Percentiles rank a stretch among this genome's conserved stretches.
These are phyloP conservation scores for Calonectria hawksworthii DNA, from an alignment of 2,329 filamentous ascomycete genomes.

Conservation along the genomic window DNA sequence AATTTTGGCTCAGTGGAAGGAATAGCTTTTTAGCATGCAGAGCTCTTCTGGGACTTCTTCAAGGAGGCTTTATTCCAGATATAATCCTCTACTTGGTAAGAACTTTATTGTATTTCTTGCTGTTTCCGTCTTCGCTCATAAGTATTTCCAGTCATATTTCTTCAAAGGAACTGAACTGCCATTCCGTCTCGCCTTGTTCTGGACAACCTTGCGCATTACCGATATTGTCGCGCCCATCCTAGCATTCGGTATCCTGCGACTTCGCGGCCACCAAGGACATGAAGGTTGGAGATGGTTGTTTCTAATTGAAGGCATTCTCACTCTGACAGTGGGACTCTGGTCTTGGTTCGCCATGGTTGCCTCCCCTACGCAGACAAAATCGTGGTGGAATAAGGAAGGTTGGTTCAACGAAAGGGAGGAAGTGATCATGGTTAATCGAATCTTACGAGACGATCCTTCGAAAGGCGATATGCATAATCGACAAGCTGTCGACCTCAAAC, in stretches of 20 bases:
- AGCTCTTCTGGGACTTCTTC: conserved; percentile 56
- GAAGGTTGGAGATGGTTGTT: conserved; percentile 52
- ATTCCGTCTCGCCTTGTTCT: conserved; percentile 35
- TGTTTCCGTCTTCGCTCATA: not conserved
- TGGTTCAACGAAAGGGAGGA: conserved; percentile 58
- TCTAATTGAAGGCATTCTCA: conserved; percentile 59
- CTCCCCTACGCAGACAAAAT: conserved; percentile 60
- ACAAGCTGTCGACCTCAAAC: conserved; percentile 56
- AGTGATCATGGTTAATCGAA: conserved; percentile 69
- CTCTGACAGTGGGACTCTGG: conserved; percentile 39
- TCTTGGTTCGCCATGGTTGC: conserved; percentile 46
- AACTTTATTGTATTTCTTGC: conserved; percentile 40
- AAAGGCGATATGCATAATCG: conserved; percentile 74
- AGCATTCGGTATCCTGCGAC: conserved; percentile 41
- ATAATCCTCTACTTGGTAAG: conserved; percentile 42
- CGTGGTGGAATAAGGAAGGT: conserved; percentile 66
- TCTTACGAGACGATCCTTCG: conserved; percentile 68
- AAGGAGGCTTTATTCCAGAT: conserved; percentile 63
- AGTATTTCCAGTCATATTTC: conserved; percentile 45
- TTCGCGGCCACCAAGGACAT: conserved; percentile 39
- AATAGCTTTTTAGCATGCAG: conserved; percentile 56
- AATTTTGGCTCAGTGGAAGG: conserved; percentile 58
- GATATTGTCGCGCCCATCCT: conserved; percentile 40
- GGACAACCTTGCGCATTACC: conserved; percentile 26
- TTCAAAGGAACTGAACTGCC: conserved; percentile 52